Conservation (phyloP, 2,329 filamentous ascomycete genomes). For the Davidsoniella virescens region DNA sequence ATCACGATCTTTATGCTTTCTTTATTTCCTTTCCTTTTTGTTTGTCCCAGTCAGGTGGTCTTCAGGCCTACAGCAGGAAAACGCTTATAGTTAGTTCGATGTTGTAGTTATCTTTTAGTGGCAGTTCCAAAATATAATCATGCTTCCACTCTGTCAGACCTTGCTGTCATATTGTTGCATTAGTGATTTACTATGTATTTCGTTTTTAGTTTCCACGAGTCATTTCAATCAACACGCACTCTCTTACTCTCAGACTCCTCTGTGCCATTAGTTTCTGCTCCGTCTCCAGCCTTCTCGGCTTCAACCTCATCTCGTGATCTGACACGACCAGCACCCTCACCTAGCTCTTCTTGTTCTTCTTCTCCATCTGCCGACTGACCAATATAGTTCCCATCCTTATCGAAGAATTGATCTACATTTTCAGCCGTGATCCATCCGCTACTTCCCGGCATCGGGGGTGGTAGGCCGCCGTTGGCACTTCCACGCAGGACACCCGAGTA, state of each 20-base stretch:
- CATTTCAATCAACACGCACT: slow-evolving; percentile 26
- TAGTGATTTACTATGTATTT: background rate
- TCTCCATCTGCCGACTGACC: slow-evolving; percentile 19
- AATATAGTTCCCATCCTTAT: slow-evolving; percentile 67
- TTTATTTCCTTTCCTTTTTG: no score
- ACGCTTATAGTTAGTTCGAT: no score
- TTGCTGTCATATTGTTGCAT: no score
- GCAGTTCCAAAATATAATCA: no score
- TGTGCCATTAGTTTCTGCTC: slow-evolving; percentile 25
- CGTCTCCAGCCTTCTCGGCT: slow-evolving; percentile 31
- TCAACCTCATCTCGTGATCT: slow-evolving; percentile 38
- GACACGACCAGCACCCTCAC: slow-evolving; percentile 47
- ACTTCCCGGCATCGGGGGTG: slow-evolving; percentile 56
- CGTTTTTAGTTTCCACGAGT: background rate
- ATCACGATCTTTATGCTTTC: no score
- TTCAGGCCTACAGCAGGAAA: no score
- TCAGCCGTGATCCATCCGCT: slow-evolving; percentile 82
- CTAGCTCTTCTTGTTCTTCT: slow-evolving; percentile 39
- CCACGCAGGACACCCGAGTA: slow-evolving; percentile 38
- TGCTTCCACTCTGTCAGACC: no score
- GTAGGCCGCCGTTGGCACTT: slow-evolving; percentile 32
- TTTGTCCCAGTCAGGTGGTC: no score
- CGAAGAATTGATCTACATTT: slow-evolving; percentile 73
- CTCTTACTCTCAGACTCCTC: slow-evolving; percentile 31
- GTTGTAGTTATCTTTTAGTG: no score